Evolutionary conservation across 805 yeast genomes (phyloP).

Genomic region (Cyberlindnera amylophila): DNA sequence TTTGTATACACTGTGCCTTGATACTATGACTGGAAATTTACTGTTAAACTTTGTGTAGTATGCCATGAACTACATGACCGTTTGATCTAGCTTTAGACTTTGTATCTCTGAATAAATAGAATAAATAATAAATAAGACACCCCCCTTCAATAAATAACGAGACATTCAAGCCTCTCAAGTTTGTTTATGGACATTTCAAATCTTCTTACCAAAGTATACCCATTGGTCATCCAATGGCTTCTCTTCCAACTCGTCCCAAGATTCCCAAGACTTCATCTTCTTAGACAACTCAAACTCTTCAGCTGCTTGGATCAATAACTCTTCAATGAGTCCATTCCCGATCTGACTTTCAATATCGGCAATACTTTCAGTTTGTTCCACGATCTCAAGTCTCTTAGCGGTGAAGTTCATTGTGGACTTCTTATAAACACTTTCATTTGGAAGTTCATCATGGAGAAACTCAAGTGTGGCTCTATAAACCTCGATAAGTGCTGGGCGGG

Average conservation of each 20-base stretch:
- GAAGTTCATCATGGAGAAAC: conserved; percentile 57
- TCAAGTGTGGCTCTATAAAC: conserved; percentile 67
- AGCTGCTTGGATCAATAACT: conserved; percentile 74
- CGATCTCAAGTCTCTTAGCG: conserved; percentile 61
- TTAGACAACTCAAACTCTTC: conserved; percentile 70
- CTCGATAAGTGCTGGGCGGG: conserved; percentile 71
- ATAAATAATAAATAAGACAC: neutral
- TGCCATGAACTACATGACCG: no score
- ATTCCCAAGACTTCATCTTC: conserved; percentile 64
- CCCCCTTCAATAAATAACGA: neutral
- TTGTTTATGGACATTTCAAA: conserved; percentile 27
- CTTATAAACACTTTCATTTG: conserved; percentile 69
- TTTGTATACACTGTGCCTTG: no score
- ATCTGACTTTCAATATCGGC: conserved; percentile 68
- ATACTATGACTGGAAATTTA: no score
- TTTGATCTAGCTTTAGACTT: no score
- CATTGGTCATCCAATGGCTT: conserved; percentile 79
- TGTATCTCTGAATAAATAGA: conserved; percentile 3
- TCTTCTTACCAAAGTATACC: conserved; percentile 71
- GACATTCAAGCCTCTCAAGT: neutral
- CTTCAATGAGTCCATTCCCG: conserved; percentile 84
- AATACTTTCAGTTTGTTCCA: conserved; percentile 55
- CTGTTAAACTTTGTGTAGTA: neutral
- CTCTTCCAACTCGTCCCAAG: conserved; percentile 80
- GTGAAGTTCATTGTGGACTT: conserved; percentile 72